Evolutionary conservation across 169 alveolate genomes (phyloP), one percentile per base, ranked within the genome.

Genomic region (Miamiensis avidus): DNA sequence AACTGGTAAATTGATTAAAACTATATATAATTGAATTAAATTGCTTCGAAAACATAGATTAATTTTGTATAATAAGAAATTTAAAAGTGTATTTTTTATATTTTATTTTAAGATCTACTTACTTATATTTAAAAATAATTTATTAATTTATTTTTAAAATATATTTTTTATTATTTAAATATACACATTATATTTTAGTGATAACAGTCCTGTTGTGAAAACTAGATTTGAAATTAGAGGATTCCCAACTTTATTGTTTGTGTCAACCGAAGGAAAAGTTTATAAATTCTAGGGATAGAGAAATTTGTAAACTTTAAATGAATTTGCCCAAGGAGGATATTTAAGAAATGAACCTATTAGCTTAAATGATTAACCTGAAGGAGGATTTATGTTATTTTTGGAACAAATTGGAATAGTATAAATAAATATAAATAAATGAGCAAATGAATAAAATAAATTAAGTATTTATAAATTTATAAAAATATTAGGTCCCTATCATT

Each of bases 1-100:
- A 85, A 89, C 30, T 79, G 84, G 84, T 79, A 79, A 49, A n/a
- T 34, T 79, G 27, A n/a, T 20, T 78, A 33, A 28, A 26, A 29
- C 28, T 6, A 75, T 31, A 75, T 6, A 30, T 1, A 30, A 11
- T 49, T 49, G 20, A 49, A 49, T 49, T 49, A 11, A 49, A 49
- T 49, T 49, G 4, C 20, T 11, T 11, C 20, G 4, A 49, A n/a
- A n/a, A n/a, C n/a, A n/a, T n/a, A n/a, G n/a, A n/a, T n/a, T n/a
- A n/a, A n/a, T n/a, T n/a, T n/a, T 49, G 20, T 49, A 49, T 11
- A 49, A 49, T 49, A 49, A 49, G 20, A 49, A 49, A 49, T 49
- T 49, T 49, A 49, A 49, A 49, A 49, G 20, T 49, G 20, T 11
- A 11, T 49, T 11, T 20, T 49, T 11, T 11, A 49, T 4, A 20